These are phyloP conservation scores for Raddia guianensis DNA, from an alignment of 176 grass and related monocot species.

Conservation along the genomic window DNA sequence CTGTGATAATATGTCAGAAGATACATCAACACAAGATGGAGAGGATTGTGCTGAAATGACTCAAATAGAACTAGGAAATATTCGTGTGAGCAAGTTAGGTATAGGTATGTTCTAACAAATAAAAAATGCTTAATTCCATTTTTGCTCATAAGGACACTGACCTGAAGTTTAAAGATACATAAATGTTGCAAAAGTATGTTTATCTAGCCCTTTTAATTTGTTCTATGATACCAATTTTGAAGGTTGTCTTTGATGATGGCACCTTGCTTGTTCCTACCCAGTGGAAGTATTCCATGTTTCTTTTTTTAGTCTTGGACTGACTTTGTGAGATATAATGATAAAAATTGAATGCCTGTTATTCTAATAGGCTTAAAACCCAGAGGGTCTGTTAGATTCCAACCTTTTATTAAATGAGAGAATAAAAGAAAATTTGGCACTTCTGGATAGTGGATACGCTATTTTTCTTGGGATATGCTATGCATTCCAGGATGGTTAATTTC, in stretches of 20 bases:
- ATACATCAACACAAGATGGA: slow-evolving; percentile 46
- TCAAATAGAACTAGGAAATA: slow-evolving; percentile 79
- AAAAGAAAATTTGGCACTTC: slow-evolving; percentile 4
- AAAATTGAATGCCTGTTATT: not conserved
- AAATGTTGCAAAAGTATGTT: slow-evolving; percentile 18
- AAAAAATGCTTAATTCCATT: slow-evolving; percentile 23
- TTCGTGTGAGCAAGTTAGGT: slow-evolving; percentile 83
- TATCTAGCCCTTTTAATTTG: not conserved
- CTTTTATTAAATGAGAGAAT: slow-evolving; percentile 18
- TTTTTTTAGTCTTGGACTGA: not conserved
- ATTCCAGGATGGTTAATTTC: not conserved
- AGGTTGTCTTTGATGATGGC: not conserved
- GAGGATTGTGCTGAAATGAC: slow-evolving; percentile 58
- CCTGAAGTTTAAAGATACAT: not conserved
- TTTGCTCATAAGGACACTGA: not conserved
- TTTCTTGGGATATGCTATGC: slow-evolving; percentile 19
- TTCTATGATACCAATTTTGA: slow-evolving; percentile 3
- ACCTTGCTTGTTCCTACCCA: not conserved
- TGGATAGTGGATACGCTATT: slow-evolving; percentile 26
- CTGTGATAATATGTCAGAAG: slow-evolving; percentile 68
- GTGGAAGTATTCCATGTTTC: not conserved
- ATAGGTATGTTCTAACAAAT: slow-evolving; percentile 67
- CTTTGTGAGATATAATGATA: not conserved
- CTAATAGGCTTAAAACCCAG: not conserved
- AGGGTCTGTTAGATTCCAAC: not conserved